phyloP scores from a whole-genome alignment of 2,329 filamentous ascomycete genomes.

The Pestalotiopsis sp. region DNA sequence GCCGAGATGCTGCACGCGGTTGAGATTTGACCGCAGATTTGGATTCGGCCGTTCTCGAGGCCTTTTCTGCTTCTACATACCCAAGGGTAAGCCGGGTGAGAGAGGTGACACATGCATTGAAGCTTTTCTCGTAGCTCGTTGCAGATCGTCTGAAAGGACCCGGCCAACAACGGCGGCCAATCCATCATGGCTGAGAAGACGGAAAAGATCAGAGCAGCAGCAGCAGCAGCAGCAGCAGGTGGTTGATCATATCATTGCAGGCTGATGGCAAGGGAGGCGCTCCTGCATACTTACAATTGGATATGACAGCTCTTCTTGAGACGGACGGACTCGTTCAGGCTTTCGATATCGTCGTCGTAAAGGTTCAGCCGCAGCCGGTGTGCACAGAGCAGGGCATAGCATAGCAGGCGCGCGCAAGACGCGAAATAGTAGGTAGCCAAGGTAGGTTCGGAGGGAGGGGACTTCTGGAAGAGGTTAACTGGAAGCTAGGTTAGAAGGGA shows the following conservation, averaged over 20 bases:
- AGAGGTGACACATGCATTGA: not conserved
- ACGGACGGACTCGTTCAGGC: too few relatives aligned
- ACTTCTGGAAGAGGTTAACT: constrained; percentile 3
- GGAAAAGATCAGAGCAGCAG: not conserved
- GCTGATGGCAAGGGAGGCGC: not conserved
- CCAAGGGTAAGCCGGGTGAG: not conserved
- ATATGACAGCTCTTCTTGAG: not conserved
- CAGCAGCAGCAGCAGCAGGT: not conserved
- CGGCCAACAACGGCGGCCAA: not conserved
- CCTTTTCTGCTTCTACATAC: not conserved
- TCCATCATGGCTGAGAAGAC: not conserved
- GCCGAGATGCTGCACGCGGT: not conserved
- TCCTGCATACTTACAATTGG: not conserved
- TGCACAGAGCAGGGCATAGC: too few relatives aligned
- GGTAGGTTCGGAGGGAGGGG: too few relatives aligned
- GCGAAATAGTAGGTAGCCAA: too few relatives aligned
- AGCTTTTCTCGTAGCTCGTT: not conserved
- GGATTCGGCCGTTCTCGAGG: not conserved
- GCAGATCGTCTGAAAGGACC: not conserved
- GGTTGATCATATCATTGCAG: not conserved
- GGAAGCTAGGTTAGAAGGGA: not conserved
- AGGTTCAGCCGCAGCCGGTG: too few relatives aligned
- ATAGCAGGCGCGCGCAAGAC: too few relatives aligned
- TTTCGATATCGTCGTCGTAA: too few relatives aligned
- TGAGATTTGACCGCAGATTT: not conserved